Conservation (phyloP, 306 rosid species). For the Quercus engelmannii region DNA sequence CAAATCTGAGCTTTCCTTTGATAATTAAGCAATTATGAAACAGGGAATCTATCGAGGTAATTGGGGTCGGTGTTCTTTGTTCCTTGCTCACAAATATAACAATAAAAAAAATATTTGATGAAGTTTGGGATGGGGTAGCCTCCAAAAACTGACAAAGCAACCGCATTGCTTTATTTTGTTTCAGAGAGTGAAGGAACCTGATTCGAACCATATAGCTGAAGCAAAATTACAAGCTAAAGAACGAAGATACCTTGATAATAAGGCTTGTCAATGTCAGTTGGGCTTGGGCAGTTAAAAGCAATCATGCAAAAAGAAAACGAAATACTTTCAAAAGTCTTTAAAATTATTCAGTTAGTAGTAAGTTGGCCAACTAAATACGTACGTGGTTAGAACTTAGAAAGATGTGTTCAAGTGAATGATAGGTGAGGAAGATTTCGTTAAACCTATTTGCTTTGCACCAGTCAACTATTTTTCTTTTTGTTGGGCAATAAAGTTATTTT, state of each 20-base stretch:
- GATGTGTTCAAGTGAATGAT: neutral
- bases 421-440: neutral
- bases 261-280: neutral
- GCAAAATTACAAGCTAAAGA: slow-evolving; percentile 3
- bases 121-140: slow-evolving; percentile 2
- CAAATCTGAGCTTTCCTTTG: neutral
- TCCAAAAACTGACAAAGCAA: neutral
- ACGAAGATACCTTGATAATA: slow-evolving; percentile 6
- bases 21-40: neutral
- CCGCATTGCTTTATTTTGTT: neutral
- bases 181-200: slow-evolving; percentile 12
- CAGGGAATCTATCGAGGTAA: neutral
- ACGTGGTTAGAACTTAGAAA: neutral
- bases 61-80: neutral
- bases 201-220: neutral
- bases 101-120: neutral
- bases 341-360: neutral
- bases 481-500: too few relatives aligned
- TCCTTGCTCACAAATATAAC: neutral
- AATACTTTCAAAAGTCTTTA: neutral
- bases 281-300: slow-evolving; percentile 3
- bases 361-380: neutral
- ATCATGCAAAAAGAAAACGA: neutral
- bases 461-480: neutral
- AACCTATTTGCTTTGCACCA: neutral